phyloP scores from a whole-genome alignment of 2,329 filamentous ascomycete species.

The Metarhizium sp. region DNA sequence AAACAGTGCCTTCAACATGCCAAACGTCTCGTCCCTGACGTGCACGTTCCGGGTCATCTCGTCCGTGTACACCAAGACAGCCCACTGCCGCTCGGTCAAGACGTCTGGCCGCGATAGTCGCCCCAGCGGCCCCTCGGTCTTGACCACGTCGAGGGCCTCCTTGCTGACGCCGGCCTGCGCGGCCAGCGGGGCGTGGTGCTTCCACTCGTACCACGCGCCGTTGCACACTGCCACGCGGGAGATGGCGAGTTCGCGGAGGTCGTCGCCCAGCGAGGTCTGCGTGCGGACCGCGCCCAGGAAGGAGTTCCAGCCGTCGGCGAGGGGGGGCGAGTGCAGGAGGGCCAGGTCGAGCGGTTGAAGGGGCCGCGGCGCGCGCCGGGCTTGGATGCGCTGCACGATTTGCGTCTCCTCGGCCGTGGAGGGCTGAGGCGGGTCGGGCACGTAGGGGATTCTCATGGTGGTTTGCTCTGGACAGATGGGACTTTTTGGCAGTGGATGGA shows the following conservation, averaged over 20 bases:
- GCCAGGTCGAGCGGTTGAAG: slow-evolving; percentile 68
- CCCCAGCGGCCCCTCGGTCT: slow-evolving; percentile 18
- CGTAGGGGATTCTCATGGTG: slow-evolving; percentile 60
- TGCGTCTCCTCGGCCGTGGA: slow-evolving; percentile 36
- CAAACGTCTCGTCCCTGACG: slow-evolving; percentile 62
- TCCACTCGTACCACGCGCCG: slow-evolving; percentile 79
- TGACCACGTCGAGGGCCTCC: slow-evolving; percentile 37
- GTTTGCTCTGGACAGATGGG: background rate
- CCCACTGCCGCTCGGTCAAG: slow-evolving; percentile 53
- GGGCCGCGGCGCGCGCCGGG: slow-evolving; percentile 57
- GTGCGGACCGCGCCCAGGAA: slow-evolving; percentile 57
- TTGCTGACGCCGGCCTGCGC: slow-evolving; percentile 46
- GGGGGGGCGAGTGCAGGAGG: slow-evolving; percentile 62
- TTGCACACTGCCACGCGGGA: slow-evolving; percentile 75
- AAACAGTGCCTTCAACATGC: slow-evolving; percentile 49
- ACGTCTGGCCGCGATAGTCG: slow-evolving; percentile 17
- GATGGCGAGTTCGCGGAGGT: slow-evolving; percentile 69
- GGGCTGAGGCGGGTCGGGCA: slow-evolving; percentile 39
- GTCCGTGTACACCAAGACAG: slow-evolving; percentile 65
- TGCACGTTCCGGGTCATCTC: slow-evolving; percentile 71
- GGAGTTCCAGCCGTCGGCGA: slow-evolving; percentile 68
- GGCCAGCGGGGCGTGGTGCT: slow-evolving; percentile 63
- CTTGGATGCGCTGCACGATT: slow-evolving; percentile 54
- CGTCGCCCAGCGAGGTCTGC: slow-evolving; percentile 36
- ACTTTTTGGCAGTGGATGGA: too few relatives aligned